These are phyloP conservation scores for Fusarium domesticum DNA, from an alignment of 2,329 filamentous ascomycete genomes.

Conservation along the genomic window DNA sequence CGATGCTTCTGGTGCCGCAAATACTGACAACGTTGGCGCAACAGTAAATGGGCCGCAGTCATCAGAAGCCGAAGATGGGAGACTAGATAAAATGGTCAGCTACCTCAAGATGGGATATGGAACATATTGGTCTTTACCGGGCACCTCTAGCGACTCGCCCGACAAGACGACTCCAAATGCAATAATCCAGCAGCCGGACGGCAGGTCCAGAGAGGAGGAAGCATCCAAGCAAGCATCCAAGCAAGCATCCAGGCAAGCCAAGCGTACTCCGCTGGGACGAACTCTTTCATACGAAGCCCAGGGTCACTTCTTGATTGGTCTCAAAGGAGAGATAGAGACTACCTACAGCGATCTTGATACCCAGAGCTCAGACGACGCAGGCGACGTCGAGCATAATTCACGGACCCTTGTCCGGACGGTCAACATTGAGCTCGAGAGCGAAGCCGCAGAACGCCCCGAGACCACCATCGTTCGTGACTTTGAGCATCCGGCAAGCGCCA, in stretches of 20 bases:
- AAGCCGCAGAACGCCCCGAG: slow-evolving; percentile 40
- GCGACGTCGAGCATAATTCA: slow-evolving; percentile 41
- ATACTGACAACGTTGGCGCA: slow-evolving; percentile 2
- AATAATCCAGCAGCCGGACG: slow-evolving; percentile 8
- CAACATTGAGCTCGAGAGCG: slow-evolving; percentile 59
- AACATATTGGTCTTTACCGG: slow-evolving; percentile 58
- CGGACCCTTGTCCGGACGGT: slow-evolving; percentile 64
- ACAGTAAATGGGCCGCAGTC: slow-evolving; percentile 17
- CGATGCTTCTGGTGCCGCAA: background rate
- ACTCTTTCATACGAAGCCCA: slow-evolving; percentile 30
- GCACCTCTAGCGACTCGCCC: slow-evolving; percentile 21
- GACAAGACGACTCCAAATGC: slow-evolving; percentile 11
- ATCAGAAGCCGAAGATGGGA: slow-evolving; percentile 32
- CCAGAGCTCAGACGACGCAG: slow-evolving; percentile 31
- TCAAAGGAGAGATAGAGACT: slow-evolving; percentile 62
- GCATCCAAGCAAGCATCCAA: slow-evolving; percentile 6
- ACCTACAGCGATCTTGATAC: slow-evolving; percentile 32
- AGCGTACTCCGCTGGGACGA: slow-evolving; percentile 9
- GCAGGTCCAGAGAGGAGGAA: slow-evolving; percentile 11
- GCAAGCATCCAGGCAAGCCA: slow-evolving; percentile 9
- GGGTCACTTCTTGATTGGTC: slow-evolving; percentile 63
- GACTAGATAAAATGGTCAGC: slow-evolving; percentile 56
- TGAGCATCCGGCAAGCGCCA: slow-evolving; percentile 33
- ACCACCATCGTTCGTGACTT: slow-evolving; percentile 46
- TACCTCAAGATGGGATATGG: slow-evolving; percentile 67